Evolutionary conservation across 106 monocot species (phyloP), one percentile per base, ranked within the genome.

Genomic region (Amphibolis antarctica): DNA sequence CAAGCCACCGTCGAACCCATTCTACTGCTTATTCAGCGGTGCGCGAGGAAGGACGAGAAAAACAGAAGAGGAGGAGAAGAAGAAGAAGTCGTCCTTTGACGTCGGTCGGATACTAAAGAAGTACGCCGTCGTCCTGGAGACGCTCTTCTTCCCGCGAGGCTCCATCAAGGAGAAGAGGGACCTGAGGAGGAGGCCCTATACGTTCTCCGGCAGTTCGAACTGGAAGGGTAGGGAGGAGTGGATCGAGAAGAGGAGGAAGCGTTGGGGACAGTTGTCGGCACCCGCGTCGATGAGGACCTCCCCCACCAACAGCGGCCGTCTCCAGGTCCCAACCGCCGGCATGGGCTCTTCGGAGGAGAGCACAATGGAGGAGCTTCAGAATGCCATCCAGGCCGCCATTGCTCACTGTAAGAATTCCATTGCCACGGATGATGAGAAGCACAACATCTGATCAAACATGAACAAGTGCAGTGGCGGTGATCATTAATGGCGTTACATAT

Each of bases 341-440:
- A 6, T 9, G 5, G 68, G 76, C 0, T 79, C 89, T 13, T 80
- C 85, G 10, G 72, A 82, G 15, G 80, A 88, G 74, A 92, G 92
- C 80, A 76, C 88, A 42, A 92, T 88, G 94, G 94, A 96, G 59
- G 94, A 96, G 82, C 83, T 96, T 23, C 89, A 85, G 46, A 89
- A 66, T 55, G 94, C 86, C 10, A 86, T 94, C 56, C 83, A 89
- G 74, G 94, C 83, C 0, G 94, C 94, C 66, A 89, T 94, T 51
- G 86, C 84, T 0, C 86, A 94, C 59, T 94, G 94, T 44, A 94
- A 94, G 77, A 83, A 75, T 44, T 94, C 94, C 55, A 73, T 71
- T 28, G 52, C 65, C 0, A 69, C 62, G 26, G 65, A 78, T 51
- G 71, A 76, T 22, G 49, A 58, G 49, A 70, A 47, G 30, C 13